phyloP scores from a whole-genome alignment of 495 filamentous ascomycete species.

The Trichodelitschia bisporula region DNA sequence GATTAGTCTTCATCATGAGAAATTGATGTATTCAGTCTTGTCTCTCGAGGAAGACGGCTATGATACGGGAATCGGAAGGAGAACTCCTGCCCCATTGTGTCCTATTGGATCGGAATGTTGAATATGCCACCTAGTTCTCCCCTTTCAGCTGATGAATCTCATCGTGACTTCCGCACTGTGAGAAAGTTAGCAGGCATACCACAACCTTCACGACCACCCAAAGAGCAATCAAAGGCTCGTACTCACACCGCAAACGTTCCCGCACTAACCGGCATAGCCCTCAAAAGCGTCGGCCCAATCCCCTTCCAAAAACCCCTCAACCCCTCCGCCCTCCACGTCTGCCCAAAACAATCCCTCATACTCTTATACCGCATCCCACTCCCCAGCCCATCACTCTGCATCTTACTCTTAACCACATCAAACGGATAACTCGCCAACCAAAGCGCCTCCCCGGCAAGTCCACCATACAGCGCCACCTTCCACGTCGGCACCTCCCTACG shows the following conservation, averaged over 20 bases:
- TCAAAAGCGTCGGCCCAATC: slow-evolving; percentile 72
- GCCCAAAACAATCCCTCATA: slow-evolving; percentile 75
- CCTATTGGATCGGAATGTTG: too few species aligned
- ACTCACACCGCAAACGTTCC: slow-evolving; percentile 70
- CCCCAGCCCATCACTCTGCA: slow-evolving; percentile 89
- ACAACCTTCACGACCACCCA: background rate
- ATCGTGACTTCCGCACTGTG: slow-evolving; percentile 6
- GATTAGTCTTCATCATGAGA: too few species aligned
- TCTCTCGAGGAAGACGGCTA: too few species aligned
- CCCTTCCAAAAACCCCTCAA: slow-evolving; percentile 86
- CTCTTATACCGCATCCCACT: slow-evolving; percentile 37
- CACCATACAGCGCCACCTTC: slow-evolving; percentile 83
- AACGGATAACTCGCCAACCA: slow-evolving; percentile 89
- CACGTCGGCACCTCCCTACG: slow-evolving; percentile 54
- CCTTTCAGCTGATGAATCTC: slow-evolving; percentile 6
- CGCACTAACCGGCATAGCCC: slow-evolving; percentile 92
- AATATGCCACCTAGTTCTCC: too few species aligned
- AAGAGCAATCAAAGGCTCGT: slow-evolving; percentile 1
- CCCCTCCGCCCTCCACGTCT: slow-evolving; percentile 60
- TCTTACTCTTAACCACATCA: slow-evolving; percentile 96
- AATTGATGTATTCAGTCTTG: too few species aligned
- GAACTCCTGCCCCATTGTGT: too few species aligned
- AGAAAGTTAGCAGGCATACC: background rate
- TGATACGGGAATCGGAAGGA: too few species aligned
- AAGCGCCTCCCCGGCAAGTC: slow-evolving; percentile 75